Base-by-base conservation (phyloP, 2,329 filamentous ascomycete species). In the Setomelanomma holmii region DNA sequence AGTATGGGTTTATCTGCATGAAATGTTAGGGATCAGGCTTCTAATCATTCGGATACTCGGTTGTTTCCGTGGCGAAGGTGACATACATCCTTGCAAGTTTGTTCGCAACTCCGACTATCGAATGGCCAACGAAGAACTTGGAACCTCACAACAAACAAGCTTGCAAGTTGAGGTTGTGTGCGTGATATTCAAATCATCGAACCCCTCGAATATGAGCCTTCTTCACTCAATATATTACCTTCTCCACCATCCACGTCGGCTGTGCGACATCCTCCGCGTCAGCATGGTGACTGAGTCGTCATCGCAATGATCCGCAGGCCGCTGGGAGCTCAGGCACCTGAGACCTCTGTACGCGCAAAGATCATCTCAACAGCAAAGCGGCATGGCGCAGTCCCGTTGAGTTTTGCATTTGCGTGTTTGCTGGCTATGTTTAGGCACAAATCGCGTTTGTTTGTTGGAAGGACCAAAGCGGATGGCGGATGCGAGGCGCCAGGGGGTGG, bases 371-470 rank as follows among this genome's bases (percentile, higher is more conserved):
- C 42, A 33, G 42, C 42, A 10, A 10, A 35, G 42, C 42, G 42
- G 42, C 42, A 43, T 4, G 39, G 39, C 39, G 39, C 39, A 41
- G 39, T 5, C 22, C 20, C 36, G 36, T n/a, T n/a, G n/a, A n/a
- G n/a, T n/a, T n/a, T n/a, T n/a, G n/a, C n/a, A n/a, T n/a, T n/a
- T n/a, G n/a, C n/a, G n/a, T n/a, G n/a, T n/a, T n/a, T n/a, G n/a
- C 14, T 30, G 27, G 27, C 27, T 30, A 30, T 30, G 27, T 30
- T 30, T 30, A 30, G 27, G 14, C 10, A 30, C 27, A 14, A 30
- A 30, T 30, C 27, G 27, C 27, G 27, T 14, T 8, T 30, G 27
- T 30, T 30, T 30, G 27, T 30, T 8, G 27, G 14, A 14, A n/a
- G n/a, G n/a, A n/a, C n/a, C n/a, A n/a, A n/a, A n/a, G n/a, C n/a